phyloP scores from a whole-genome alignment of 2,329 filamentous ascomycete genomes.

The Trichoderma sp. region DNA sequence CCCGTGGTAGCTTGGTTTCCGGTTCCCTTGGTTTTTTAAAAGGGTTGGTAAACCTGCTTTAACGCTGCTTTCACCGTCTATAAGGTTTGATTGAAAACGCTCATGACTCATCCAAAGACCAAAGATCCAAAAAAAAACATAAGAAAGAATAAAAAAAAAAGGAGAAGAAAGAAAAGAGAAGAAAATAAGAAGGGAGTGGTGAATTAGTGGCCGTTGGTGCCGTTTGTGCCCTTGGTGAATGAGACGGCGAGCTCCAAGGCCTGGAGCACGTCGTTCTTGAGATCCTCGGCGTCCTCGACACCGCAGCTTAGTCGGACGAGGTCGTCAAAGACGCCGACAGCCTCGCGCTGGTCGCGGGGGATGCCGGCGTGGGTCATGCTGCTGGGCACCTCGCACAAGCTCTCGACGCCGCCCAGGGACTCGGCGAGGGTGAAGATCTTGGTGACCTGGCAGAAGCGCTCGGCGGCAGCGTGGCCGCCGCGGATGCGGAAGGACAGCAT shows the following conservation, averaged over 20 bases:
- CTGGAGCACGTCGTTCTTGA: constrained; percentile 76
- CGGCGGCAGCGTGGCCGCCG: constrained; percentile 80
- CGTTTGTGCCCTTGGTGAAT: constrained; percentile 30
- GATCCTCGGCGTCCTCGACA: constrained; percentile 83
- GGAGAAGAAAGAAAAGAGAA: not conserved
- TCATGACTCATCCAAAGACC: not conserved
- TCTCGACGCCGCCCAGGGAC: constrained; percentile 88
- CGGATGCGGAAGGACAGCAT: constrained; percentile 96
- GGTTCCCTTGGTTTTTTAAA: not conserved
- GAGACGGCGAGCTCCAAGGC: constrained; percentile 73
- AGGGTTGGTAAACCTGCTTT: not conserved
- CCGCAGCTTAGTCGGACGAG: constrained; percentile 91
- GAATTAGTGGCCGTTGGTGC: constrained; percentile 26
- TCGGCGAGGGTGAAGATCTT: constrained; percentile 92
- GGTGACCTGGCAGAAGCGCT: constrained; percentile 87
- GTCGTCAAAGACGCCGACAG: constrained; percentile 91
- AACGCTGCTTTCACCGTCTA: constrained; percentile 10
- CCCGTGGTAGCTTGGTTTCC: not conserved
- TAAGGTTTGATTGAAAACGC: constrained; percentile 8
- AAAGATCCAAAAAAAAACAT: not conserved
- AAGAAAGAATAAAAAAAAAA: not conserved
- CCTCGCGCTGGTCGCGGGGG: constrained; percentile 83
- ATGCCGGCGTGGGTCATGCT: constrained; percentile 98
- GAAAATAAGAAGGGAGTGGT: not conserved
- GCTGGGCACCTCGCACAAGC: constrained; percentile 83